A percentile compares a stretch with the other conserved stretches of the same genome.
Evolutionary conservation across 2,329 filamentous ascomycete species (phyloP).

Genomic region (Cytospora piceae): DNA sequence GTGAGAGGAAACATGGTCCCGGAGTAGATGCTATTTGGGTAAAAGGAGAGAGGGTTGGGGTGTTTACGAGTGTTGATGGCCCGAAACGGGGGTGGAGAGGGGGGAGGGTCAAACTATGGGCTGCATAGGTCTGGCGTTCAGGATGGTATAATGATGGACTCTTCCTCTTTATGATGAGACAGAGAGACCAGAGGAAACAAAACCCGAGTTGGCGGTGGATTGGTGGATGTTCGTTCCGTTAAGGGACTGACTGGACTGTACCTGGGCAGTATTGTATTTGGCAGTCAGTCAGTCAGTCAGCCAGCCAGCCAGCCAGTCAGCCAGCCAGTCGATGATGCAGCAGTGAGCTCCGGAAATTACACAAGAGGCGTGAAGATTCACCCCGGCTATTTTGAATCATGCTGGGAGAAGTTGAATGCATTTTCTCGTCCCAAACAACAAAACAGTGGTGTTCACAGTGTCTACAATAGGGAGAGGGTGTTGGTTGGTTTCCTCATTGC

Average conservation of each 20-base stretch:
- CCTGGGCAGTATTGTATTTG: background rate
- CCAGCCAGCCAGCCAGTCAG: background rate
- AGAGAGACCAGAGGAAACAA: background rate
- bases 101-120: slow-evolving; percentile 17
- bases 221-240: background rate
- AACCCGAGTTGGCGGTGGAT: background rate
- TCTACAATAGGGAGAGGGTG: background rate
- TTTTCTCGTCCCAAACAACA: background rate
- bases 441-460: background rate
- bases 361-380: background rate
- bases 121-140: slow-evolving; percentile 26
- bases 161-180: background rate
- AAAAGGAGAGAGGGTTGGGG: no score
- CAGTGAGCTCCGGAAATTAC: background rate
- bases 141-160: slow-evolving; percentile 7
- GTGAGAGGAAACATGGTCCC: slow-evolving; percentile 73
- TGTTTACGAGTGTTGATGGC: background rate
- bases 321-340: background rate
- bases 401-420: background rate
- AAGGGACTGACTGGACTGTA: background rate
- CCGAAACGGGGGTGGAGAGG: background rate
- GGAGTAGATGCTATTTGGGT: slow-evolving; percentile 43
- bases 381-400: background rate
- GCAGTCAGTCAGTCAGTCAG: background rate
- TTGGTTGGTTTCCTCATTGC: no score